Evolutionary conservation across 2,329 filamentous ascomycete species (phyloP).

Genomic region (Myriosclerotinia scirpicola): DNA sequence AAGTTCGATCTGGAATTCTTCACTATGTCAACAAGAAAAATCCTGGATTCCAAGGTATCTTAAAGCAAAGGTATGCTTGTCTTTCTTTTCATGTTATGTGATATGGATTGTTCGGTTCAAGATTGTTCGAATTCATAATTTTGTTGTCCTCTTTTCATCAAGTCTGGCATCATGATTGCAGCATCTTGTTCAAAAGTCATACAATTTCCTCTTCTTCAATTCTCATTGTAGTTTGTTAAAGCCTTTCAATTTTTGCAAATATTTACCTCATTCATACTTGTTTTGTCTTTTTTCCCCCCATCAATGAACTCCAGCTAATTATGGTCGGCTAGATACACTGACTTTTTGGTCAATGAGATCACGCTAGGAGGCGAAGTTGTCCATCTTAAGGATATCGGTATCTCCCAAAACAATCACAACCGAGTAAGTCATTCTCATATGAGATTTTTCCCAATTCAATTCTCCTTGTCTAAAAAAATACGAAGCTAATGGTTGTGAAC

Average conservation of each 20-base stretch:
- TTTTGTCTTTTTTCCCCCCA: background rate
- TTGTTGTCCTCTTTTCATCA: background rate
- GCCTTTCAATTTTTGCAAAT: background rate
- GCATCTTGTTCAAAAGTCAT: background rate
- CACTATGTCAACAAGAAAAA: conserved; percentile 59
- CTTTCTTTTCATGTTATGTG: background rate
- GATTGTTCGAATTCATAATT: background rate
- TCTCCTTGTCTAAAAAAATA: background rate
- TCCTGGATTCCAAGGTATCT: conserved; percentile 59
- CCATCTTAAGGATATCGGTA: conserved; percentile 52
- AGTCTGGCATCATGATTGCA: background rate
- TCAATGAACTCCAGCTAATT: conserved; percentile 1
- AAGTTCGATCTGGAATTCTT: conserved; percentile 57
- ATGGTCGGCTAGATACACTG: conserved; percentile 57
- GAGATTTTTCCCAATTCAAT: background rate
- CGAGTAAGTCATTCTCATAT: background rate
- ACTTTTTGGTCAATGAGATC: conserved; percentile 75
- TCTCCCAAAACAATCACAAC: conserved; percentile 21
- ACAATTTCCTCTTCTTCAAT: background rate
- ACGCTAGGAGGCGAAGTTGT: conserved; percentile 60
- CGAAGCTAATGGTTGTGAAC: background rate
- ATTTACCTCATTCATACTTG: no score
- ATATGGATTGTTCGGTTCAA: background rate
- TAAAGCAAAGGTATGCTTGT: conserved; percentile 62
- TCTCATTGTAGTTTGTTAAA: background rate